phyloP scores from a whole-genome alignment of 106 monocot genomes.

The Triglochin maritima region DNA sequence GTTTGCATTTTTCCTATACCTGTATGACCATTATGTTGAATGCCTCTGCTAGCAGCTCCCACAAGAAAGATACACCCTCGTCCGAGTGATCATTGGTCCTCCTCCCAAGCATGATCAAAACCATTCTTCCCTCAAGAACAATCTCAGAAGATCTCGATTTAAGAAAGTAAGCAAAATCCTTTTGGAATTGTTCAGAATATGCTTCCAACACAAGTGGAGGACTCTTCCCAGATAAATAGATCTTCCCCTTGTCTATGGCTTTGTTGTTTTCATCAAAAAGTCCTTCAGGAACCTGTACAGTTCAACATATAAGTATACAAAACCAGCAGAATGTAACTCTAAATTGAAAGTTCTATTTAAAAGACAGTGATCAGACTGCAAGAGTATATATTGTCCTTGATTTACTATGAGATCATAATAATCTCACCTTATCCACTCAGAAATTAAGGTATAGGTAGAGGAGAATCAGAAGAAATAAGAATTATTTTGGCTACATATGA shows the following conservation, averaged over 20 bases:
- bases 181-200: constrained; percentile 45
- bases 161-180: constrained; percentile 52
- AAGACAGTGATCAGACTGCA: too few relatives aligned
- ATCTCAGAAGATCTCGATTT: constrained; percentile 47
- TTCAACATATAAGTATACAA: background rate
- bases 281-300: constrained; percentile 43
- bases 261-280: constrained; percentile 29
- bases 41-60: constrained; percentile 52
- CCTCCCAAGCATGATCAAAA: constrained; percentile 48
- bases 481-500: too few relatives aligned
- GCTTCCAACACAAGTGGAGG: constrained; percentile 26
- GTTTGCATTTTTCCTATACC: constrained; percentile 5
- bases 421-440: too few relatives aligned
- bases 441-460: too few relatives aligned
- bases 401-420: too few relatives aligned
- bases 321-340: background rate
- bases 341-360: too few relatives aligned
- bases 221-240: constrained; percentile 49
- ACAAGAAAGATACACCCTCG: constrained; percentile 29
- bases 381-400: too few relatives aligned
- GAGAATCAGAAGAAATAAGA: too few relatives aligned
- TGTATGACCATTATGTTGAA: constrained; percentile 34
- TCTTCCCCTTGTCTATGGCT: constrained; percentile 49
- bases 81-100: constrained; percentile 27
- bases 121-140: constrained; percentile 39